Percentiles rank a stretch among this genome's conserved stretches.
phyloP scores from a whole-genome alignment of 1,284 basidiomycete genomes.

The Cryptococcus depauperatus region DNA sequence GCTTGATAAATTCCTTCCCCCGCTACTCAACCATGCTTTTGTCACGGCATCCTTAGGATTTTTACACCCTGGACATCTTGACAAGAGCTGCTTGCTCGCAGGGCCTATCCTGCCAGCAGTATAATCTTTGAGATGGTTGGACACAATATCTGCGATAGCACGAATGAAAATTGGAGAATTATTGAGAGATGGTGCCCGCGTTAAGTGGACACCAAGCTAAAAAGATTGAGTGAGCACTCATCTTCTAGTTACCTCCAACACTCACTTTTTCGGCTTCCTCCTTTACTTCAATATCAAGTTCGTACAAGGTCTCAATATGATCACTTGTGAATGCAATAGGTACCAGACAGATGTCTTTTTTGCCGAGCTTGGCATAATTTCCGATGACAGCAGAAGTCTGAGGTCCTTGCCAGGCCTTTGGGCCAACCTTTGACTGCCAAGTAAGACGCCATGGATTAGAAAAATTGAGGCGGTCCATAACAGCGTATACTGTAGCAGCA shows the following conservation, averaged over 20 bases:
- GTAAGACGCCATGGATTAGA: slow-evolving; percentile 73
- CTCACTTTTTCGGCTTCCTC: slow-evolving; percentile 83
- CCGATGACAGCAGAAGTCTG: slow-evolving; percentile 89
- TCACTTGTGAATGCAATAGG: slow-evolving; percentile 98
- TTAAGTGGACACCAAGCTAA: slow-evolving; percentile 81
- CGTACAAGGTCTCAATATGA: slow-evolving; percentile 97
- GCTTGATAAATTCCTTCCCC: slow-evolving; percentile 17
- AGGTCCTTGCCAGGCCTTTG: slow-evolving; percentile 96
- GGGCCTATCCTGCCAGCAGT: slow-evolving; percentile 48
- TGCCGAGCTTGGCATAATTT: slow-evolving; percentile 78
- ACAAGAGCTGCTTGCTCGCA: slow-evolving; percentile 68
- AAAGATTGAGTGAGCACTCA: not conserved
- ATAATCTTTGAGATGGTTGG: slow-evolving; percentile 67
- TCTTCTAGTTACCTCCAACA: not conserved
- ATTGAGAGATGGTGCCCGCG: slow-evolving; percentile 92
- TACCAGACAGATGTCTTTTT: slow-evolving; percentile 79
- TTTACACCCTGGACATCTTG: slow-evolving; percentile 89
- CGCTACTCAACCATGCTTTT: slow-evolving; percentile 72
- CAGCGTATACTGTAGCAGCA: slow-evolving; percentile 80
- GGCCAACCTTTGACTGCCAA: slow-evolving; percentile 98
- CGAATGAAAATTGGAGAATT: slow-evolving; percentile 95
- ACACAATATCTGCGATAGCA: slow-evolving; percentile 87
- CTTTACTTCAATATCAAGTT: slow-evolving; percentile 88
- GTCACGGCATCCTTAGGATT: slow-evolving; percentile 78
- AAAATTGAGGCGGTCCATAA: slow-evolving; percentile 75